Evolutionary conservation across 768 basidiomycete species (phyloP).

Genomic region (Tylopilus cervinicoccineus): DNA sequence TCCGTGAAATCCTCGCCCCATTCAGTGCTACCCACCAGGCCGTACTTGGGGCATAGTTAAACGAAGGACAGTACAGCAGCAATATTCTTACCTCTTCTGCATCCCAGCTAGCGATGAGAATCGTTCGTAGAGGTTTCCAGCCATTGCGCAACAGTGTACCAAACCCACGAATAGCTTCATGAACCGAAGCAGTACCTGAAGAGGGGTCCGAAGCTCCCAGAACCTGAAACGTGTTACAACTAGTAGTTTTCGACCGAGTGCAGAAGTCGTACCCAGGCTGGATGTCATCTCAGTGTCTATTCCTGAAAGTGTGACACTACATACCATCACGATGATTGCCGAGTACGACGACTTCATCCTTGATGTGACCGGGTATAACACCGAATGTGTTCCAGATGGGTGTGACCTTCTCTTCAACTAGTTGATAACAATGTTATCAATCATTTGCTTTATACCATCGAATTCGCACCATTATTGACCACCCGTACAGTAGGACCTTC

Average conservation of each 20-base stretch:
- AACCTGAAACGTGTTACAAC: slow-evolving; percentile 21
- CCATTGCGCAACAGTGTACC: slow-evolving; percentile 48
- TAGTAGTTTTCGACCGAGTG: background rate
- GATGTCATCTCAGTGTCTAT: slow-evolving; percentile 8
- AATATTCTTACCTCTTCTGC: slow-evolving; percentile 54
- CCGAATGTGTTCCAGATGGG: slow-evolving; percentile 92
- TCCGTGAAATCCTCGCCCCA: slow-evolving; percentile 90
- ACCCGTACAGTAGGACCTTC: slow-evolving; percentile 41
- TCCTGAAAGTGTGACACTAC: slow-evolving; percentile 16
- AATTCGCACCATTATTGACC: slow-evolving; percentile 49
- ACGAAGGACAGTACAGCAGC: background rate
- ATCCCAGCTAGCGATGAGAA: slow-evolving; percentile 79
- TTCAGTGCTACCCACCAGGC: slow-evolving; percentile 84
- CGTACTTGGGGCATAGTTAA: slow-evolving; percentile 39
- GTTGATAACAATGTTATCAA: slow-evolving; percentile 1
- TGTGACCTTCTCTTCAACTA: slow-evolving; percentile 76
- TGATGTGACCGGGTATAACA: slow-evolving; percentile 79
- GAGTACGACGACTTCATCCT: slow-evolving; percentile 80
- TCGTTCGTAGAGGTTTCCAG: slow-evolving; percentile 70
- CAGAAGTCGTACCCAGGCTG: slow-evolving; percentile 20
- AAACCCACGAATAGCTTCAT: slow-evolving; percentile 55
- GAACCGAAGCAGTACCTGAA: slow-evolving; percentile 52
- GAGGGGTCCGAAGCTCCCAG: slow-evolving; percentile 55
- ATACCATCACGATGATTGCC: slow-evolving; percentile 88
- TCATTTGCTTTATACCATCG: background rate